phyloP scores from a whole-genome alignment of 192 early-diverging fungal genomes.

The Dissophora globulifera region DNA sequence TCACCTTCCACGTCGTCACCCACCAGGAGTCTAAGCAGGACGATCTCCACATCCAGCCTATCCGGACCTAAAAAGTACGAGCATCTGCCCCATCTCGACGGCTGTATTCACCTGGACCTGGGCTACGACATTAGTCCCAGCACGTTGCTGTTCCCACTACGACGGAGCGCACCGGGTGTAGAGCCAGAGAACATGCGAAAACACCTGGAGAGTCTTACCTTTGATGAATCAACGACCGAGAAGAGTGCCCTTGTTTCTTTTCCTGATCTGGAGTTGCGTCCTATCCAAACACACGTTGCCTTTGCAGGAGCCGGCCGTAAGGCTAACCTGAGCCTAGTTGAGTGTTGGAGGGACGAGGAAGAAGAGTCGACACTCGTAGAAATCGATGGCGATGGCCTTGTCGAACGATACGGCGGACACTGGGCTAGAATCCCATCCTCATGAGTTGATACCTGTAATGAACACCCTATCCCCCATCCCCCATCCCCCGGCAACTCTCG shows the following conservation, averaged over 20 bases:
- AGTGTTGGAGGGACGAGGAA: slow-evolving; percentile 44
- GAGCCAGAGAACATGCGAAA: slow-evolving; percentile 40
- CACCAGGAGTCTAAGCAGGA: slow-evolving; percentile 14
- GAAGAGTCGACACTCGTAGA: slow-evolving; percentile 24
- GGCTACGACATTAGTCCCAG: slow-evolving; percentile 41
- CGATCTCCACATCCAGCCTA: slow-evolving; percentile 27
- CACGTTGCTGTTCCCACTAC: slow-evolving; percentile 30
- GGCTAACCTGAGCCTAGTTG: slow-evolving; percentile 14
- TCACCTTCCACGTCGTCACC: no score
- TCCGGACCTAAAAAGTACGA: slow-evolving; percentile 39
- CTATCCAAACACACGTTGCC: slow-evolving; percentile 20
- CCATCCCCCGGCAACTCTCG: no score
- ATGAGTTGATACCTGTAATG: slow-evolving; percentile 6
- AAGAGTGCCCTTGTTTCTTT: slow-evolving; percentile 34
- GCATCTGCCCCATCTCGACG: slow-evolving; percentile 31
- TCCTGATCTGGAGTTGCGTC: slow-evolving; percentile 26
- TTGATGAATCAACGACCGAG: slow-evolving; percentile 31
- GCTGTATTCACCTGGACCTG: slow-evolving; percentile 35
- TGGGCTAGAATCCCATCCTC: slow-evolving; percentile 40
- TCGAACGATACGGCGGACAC: slow-evolving; percentile 21
- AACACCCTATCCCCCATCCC: background rate
- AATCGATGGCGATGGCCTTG: slow-evolving; percentile 35
- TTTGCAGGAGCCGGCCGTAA: slow-evolving; percentile 32
- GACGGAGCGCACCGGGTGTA: slow-evolving; percentile 12
- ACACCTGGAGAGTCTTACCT: slow-evolving; percentile 17